Base-by-base conservation (phyloP, 148 eudicot genomes). In the Rhododendron ovatum region DNA sequence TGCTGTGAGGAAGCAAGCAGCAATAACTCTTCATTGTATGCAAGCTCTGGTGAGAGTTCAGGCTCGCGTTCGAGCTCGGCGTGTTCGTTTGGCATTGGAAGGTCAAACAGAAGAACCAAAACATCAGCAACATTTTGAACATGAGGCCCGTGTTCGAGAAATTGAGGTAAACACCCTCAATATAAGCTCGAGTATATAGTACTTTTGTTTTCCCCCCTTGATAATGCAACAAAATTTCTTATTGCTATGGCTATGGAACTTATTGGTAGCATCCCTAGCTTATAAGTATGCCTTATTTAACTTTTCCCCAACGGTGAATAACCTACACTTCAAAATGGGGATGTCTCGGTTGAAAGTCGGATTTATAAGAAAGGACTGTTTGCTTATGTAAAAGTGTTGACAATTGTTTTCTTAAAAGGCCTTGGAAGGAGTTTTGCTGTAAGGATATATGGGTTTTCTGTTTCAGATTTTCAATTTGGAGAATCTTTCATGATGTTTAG, bases 1-100 rank as follows among this genome's bases (percentile, higher is more conserved):
- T 93, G 95, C 95, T 86, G 99, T 97, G 89, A 92, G 99, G 92
- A 96, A 95, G 87, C 99, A 95, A 92, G 99, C 99, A 85, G 98
- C 98, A 78, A 94, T 94, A 78, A 97, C 99, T 77, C 95, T 97
- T 84, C 93, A 98, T 35, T 97, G 98, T 86, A 97, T 97, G 99
- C 99, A 97, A 92, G 98, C 99, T 84, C 88, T 97, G 65, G 98
- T 97, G 67, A 92, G 99, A 90, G 99, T 97, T 87, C 99, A 97
- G 91, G 99, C 98, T 88, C 96, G 98, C 79, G 98, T 98, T 71
- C 92, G 99, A 87, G 99, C 99, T 76, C 94, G 98, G 85, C 94
- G 98, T 91, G 99, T 97, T 86, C 98, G 98, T 26, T 85, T 95
- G 84, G 94, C 98, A 57, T 90, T 98, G 90, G 99, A 98, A 91